These are phyloP conservation scores for Raddia guianensis DNA, from an alignment of 176 grass and related monocot genomes.

Conservation along the genomic window DNA sequence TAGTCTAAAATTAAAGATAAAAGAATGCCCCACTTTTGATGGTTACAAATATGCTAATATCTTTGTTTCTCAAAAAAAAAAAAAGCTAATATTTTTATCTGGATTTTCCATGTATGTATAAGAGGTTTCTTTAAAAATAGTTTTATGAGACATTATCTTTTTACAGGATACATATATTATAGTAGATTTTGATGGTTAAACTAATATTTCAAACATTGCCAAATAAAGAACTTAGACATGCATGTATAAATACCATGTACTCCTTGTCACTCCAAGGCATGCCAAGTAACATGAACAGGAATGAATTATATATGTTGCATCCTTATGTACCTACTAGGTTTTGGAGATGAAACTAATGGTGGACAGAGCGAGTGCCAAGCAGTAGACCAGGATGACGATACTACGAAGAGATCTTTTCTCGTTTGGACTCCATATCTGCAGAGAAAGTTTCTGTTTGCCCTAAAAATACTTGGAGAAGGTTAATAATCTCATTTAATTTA, in stretches of 20 bases:
- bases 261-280: no score
- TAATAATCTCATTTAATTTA: background rate
- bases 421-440: conserved; percentile 43
- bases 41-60: background rate
- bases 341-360: background rate
- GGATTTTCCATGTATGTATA: background rate
- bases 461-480: conserved; percentile 45
- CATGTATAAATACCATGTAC: background rate
- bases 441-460: conserved; percentile 34
- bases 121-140: no score
- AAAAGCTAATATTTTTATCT: background rate
- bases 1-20: background rate
- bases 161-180: background rate
- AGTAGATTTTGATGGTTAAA: background rate
- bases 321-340: conserved; percentile 2
- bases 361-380: no score
- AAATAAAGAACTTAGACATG: background rate
- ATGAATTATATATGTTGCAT: background rate
- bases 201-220: background rate
- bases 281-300: background rate
- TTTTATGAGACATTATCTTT: background rate
- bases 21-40: background rate
- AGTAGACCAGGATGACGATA: background rate
- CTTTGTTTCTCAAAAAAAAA: no score
- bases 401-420: background rate